Evolutionary conservation across 345 rosid genomes (phyloP).

Genomic region (Citrus sp.): DNA sequence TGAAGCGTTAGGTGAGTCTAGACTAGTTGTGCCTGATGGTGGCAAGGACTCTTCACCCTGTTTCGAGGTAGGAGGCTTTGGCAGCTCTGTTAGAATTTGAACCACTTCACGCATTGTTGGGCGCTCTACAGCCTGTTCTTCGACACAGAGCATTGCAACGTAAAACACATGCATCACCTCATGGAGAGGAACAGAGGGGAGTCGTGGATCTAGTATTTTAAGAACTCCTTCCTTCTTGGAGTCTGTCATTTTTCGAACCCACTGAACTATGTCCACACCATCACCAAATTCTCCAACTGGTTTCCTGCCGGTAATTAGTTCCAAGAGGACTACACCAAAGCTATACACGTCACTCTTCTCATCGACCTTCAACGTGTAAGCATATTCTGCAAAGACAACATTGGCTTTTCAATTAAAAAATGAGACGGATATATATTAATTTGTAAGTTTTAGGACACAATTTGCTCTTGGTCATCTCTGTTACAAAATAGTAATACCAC

Average conservation of each 20-base stretch:
- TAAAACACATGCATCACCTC: constrained; percentile 94
- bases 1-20: constrained; percentile 34
- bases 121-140: constrained; percentile 97
- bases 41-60: constrained; percentile 42
- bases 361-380: constrained; percentile 92
- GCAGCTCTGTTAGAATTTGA: constrained; percentile 90
- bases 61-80: constrained; percentile 51
- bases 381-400: constrained; percentile 62
- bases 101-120: constrained; percentile 98
- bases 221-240: constrained; percentile 82
- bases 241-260: constrained; percentile 88
- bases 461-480: background rate
- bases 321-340: constrained; percentile 88
- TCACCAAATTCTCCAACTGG: constrained; percentile 99
- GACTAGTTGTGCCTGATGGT: constrained; percentile 19
- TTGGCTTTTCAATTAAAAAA: constrained; percentile 7
- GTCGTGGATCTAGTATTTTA: constrained; percentile 79
- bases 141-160: constrained; percentile 93
- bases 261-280: constrained; percentile 95
- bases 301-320: constrained; percentile 75
- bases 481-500: background rate
- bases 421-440: background rate
- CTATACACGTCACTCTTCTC: constrained; percentile 99
- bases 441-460: background rate
- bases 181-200: constrained; percentile 74